phyloP scores from a whole-genome alignment of 176 grass and related monocot genomes.

The Musa itinerans region DNA sequence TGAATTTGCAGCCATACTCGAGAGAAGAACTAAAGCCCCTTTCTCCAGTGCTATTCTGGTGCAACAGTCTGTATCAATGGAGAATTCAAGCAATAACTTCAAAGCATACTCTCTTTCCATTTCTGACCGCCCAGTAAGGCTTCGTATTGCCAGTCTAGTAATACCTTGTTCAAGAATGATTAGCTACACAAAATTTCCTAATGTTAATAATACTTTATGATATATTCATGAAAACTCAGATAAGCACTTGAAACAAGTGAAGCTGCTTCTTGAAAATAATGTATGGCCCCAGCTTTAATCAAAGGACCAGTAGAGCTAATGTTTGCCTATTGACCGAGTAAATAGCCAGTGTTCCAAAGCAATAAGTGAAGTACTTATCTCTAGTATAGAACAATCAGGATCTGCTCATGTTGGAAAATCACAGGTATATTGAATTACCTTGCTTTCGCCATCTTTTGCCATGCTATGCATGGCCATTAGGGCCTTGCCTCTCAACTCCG shows the following conservation, averaged over 20 bases:
- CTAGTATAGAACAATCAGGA: background rate
- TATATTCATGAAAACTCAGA: background rate
- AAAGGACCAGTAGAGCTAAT: no score
- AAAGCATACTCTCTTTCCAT: conserved; percentile 17
- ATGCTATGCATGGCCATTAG: conserved; percentile 18
- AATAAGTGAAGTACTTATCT: no score
- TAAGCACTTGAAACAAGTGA: no score
- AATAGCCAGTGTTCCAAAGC: no score
- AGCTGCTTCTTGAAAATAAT: no score
- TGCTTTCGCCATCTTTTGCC: conserved; percentile 14
- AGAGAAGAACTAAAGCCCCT: conserved; percentile 20
- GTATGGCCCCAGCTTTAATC: no score
- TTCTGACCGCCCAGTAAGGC: conserved; percentile 3
- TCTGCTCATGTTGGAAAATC: background rate
- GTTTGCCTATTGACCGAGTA: no score
- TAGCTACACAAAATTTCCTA: conserved; percentile 3
- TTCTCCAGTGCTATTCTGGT: conserved; percentile 12
- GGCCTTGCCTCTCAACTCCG: conserved; percentile 15
- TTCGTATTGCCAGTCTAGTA: conserved; percentile 10
- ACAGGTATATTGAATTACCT: background rate
- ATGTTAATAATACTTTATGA: background rate
- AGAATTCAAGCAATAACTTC: conserved; percentile 18
- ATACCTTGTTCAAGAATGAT: conserved; percentile 16
- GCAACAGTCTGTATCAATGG: background rate
- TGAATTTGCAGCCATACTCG: background rate